These are phyloP conservation scores for Wallacemonas collosoma DNA, from an alignment of 208 protist genomes.

Conservation along the genomic window DNA sequence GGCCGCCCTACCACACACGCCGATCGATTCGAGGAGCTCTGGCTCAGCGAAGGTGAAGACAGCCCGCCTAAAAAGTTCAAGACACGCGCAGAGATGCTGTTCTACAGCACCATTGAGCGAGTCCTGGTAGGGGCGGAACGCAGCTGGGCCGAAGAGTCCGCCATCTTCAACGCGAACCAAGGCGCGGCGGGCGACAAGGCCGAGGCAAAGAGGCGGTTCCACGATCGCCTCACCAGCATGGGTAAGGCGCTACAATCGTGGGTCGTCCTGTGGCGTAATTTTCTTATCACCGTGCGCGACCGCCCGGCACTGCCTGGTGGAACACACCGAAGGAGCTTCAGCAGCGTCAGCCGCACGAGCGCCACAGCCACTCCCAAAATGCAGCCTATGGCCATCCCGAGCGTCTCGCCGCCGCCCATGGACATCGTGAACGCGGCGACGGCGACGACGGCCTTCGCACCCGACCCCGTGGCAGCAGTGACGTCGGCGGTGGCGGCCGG, in stretches of 20 bases:
- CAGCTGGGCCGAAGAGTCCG: slow-evolving; percentile 36
- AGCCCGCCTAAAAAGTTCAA: slow-evolving; percentile 68
- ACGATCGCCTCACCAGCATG: slow-evolving; percentile 19
- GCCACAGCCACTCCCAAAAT: slow-evolving; percentile 15
- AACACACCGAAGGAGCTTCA: slow-evolving; percentile 28
- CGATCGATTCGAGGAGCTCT: slow-evolving; percentile 83
- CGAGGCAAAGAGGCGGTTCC: neutral
- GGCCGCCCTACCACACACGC: slow-evolving; percentile 49
- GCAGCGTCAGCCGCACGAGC: slow-evolving; percentile 19
- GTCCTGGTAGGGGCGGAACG: slow-evolving; percentile 64
- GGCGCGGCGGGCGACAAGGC: neutral
- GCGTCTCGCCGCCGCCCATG: neutral
- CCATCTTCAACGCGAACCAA: neutral
- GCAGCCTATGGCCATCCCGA: neutral
- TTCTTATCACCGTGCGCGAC: slow-evolving; percentile 51
- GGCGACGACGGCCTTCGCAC: neutral
- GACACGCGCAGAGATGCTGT: slow-evolving; percentile 75
- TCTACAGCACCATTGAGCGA: slow-evolving; percentile 58
- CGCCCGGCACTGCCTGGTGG: slow-evolving; percentile 20
- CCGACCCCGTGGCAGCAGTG: slow-evolving; percentile 26
- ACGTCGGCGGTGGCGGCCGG: slow-evolving; percentile 18
- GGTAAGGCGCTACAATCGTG: slow-evolving; percentile 45
- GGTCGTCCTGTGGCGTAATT: slow-evolving; percentile 53
- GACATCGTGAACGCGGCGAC: too few species aligned
- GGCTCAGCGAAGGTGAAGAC: slow-evolving; percentile 43